A percentile compares a stretch with the other conserved stretches of the same genome.
phyloP scores from a whole-genome alignment of 495 filamentous ascomycete genomes.

The Neurospora tetrasperma region DNA sequence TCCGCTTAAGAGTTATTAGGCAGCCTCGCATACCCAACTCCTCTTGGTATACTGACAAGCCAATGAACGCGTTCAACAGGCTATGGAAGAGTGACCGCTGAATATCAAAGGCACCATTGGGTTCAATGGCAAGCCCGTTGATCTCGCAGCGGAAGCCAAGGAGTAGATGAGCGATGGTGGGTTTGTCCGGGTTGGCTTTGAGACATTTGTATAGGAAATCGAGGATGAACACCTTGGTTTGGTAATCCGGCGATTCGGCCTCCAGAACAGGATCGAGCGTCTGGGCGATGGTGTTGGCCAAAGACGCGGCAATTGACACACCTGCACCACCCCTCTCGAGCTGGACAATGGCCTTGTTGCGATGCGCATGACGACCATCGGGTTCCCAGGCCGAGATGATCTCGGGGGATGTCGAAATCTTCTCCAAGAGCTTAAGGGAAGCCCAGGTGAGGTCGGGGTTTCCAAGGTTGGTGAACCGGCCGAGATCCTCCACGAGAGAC shows the following conservation, averaged over 20 bases:
- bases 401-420: slow-evolving; percentile 70
- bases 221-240: slow-evolving; percentile 67
- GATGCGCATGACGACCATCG: slow-evolving; percentile 41
- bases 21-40: slow-evolving; percentile 53
- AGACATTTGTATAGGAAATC: slow-evolving; percentile 75
- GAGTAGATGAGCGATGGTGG: slow-evolving; percentile 80
- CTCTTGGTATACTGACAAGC: slow-evolving; percentile 50
- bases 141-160: slow-evolving; percentile 75
- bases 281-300: slow-evolving; percentile 53
- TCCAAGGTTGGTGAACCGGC: slow-evolving; percentile 71
- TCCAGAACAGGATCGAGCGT: slow-evolving; percentile 55
- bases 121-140: slow-evolving; percentile 51
- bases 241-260: slow-evolving; percentile 52
- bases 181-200: slow-evolving; percentile 52
- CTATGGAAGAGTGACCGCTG: slow-evolving; percentile 72
- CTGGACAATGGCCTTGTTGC: slow-evolving; percentile 70
- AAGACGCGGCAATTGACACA: slow-evolving; percentile 55
- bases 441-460: slow-evolving; percentile 64
- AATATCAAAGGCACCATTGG: slow-evolving; percentile 52
- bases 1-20: slow-evolving; percentile 60
- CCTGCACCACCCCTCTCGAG: slow-evolving; percentile 61
- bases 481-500: slow-evolving; percentile 62
- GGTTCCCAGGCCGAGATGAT: slow-evolving; percentile 50
- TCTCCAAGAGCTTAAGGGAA: slow-evolving; percentile 72
- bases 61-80: slow-evolving; percentile 55